phyloP scores from a whole-genome alignment of 805 yeast species.

The Suhomyces faveliae region DNA sequence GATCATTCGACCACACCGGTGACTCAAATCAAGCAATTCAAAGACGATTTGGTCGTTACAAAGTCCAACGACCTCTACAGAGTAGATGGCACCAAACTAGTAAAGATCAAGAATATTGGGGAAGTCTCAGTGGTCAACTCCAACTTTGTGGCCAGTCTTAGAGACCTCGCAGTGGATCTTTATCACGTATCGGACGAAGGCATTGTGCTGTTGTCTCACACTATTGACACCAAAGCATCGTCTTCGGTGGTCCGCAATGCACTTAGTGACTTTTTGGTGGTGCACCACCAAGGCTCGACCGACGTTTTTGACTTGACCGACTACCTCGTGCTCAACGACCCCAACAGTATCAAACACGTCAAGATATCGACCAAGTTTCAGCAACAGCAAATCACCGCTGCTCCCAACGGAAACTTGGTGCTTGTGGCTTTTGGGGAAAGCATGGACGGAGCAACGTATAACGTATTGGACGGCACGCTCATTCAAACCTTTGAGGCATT shows the following conservation, averaged over 20 bases:
- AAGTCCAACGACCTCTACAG: constrained; percentile 7
- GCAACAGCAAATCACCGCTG: neutral
- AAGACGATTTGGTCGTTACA: constrained; percentile 11
- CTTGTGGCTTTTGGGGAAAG: neutral
- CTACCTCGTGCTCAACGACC: constrained; percentile 15
- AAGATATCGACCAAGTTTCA: constrained; percentile 3
- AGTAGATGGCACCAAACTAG: neutral
- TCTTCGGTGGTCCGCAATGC: constrained; percentile 4
- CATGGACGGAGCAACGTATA: constrained; percentile 8
- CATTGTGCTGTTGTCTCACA: neutral
- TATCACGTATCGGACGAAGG: constrained; percentile 5
- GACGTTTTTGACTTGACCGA: constrained; percentile 23
- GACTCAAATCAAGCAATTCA: constrained; percentile 6
- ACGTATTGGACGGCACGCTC: constrained; percentile 12
- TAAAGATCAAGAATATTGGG: neutral
- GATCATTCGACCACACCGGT: constrained; percentile 2
- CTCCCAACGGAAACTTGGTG: neutral
- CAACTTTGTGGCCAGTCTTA: constrained; percentile 3
- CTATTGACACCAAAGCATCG: neutral
- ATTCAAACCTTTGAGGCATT: neutral
- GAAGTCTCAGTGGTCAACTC: constrained; percentile 8
- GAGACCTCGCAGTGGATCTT: constrained; percentile 3
- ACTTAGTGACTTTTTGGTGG: constrained; percentile 11
- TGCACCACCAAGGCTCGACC: constrained; percentile 1
- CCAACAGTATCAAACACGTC: constrained; percentile 16